Percentiles rank a stretch among this genome's conserved stretches.
phyloP scores from a whole-genome alignment of 2,329 filamentous ascomycete genomes.

The Teratosphaeria nubilosa region DNA sequence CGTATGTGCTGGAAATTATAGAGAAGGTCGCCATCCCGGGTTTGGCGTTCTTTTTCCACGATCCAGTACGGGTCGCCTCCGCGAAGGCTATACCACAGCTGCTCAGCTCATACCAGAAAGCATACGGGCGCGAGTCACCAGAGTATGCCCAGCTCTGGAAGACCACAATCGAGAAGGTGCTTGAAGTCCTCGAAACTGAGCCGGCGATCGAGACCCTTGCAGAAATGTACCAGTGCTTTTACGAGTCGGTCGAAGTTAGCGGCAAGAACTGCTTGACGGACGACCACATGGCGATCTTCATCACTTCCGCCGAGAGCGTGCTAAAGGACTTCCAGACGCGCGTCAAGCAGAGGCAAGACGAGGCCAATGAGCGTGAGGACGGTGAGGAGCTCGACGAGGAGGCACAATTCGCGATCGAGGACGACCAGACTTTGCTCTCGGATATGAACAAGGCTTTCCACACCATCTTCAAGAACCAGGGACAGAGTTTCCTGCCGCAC shows the following conservation, averaged over 20 bases:
- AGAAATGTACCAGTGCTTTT: constrained; percentile 99
- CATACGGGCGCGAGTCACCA: constrained; percentile 69
- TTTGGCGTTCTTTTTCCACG: constrained; percentile 97
- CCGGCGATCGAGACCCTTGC: constrained; percentile 92
- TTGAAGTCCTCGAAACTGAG: constrained; percentile 88
- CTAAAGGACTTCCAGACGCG: constrained; percentile 88
- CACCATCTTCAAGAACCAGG: constrained; percentile 96
- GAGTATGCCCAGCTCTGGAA: constrained; percentile 77
- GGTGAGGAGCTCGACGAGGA: constrained; percentile 69
- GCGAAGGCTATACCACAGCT: constrained; percentile 91
- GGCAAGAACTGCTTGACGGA: constrained; percentile 71
- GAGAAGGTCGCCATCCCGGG: constrained; percentile 92
- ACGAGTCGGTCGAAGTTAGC: constrained; percentile 91
- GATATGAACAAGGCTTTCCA: constrained; percentile 99
- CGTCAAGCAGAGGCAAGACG: constrained; percentile 72
- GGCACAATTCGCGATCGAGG: constrained; percentile 80
- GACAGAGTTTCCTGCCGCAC: constrained; percentile 67
- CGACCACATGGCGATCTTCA: constrained; percentile 76
- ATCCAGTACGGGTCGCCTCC: constrained; percentile 88
- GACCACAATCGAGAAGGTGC: constrained; percentile 75
- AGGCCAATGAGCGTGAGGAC: constrained; percentile 71
- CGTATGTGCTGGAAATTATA: constrained; percentile 87
- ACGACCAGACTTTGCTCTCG: constrained; percentile 89
- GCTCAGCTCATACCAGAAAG: constrained; percentile 86
- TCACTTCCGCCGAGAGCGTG: constrained; percentile 73